phyloP scores from a whole-genome alignment of 805 yeast species.

The Osmozyma mogii region DNA sequence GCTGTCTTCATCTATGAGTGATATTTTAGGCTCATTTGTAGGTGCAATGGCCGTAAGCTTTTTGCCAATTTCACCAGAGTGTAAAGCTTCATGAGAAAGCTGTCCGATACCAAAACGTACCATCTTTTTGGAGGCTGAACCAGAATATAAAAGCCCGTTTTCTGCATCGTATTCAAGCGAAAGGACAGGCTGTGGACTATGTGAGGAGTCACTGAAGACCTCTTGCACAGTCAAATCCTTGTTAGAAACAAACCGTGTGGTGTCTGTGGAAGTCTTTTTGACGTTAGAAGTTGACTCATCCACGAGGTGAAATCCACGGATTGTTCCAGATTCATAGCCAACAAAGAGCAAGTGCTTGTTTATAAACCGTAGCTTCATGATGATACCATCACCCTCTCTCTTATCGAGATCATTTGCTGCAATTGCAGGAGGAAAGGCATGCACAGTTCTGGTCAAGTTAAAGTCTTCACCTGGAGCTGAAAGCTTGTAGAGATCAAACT shows the following conservation, averaged over 20 bases:
- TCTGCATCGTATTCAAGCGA: conserved; percentile 27
- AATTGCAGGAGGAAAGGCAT: conserved; percentile 14
- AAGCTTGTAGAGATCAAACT: conserved; percentile 53
- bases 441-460: conserved; percentile 22
- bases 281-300: too few species aligned
- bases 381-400: conserved; percentile 46
- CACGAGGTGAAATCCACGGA: conserved; percentile 21
- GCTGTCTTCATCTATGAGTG: too few species aligned
- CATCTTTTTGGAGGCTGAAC: conserved; percentile 44
- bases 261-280: conserved; percentile 1
- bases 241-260: conserved; percentile 15
- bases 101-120: too few species aligned
- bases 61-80: too few species aligned
- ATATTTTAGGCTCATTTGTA: too few species aligned
- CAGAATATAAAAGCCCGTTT: conserved; percentile 25
- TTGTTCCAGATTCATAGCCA: conserved; percentile 73
- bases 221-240: conserved; percentile 15
- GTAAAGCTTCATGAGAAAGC: too few species aligned
- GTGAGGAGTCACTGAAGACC: conserved; percentile 22
- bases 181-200: conserved; percentile 50
- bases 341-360: conserved; percentile 26
- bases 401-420: conserved; percentile 1
- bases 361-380: conserved; percentile 49
- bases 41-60: too few species aligned
- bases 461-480: conserved; percentile 11